Percentiles rank a stretch among this genome's conserved stretches.
phyloP scores from a whole-genome alignment of 2,329 filamentous ascomycete genomes.

The Sporothrix humicola region DNA sequence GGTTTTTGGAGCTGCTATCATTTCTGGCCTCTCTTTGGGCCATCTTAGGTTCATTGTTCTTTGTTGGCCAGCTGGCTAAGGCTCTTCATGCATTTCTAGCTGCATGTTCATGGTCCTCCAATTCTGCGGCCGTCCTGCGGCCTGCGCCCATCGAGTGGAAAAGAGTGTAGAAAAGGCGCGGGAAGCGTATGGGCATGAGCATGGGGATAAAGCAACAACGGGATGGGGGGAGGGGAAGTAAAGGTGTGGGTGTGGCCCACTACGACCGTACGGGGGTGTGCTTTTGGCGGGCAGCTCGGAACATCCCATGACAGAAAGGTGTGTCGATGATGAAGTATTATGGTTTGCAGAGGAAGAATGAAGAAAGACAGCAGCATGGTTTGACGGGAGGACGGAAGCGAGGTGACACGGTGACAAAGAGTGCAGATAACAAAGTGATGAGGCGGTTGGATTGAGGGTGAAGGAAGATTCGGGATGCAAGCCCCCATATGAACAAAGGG shows the following conservation, averaged over 20 bases:
- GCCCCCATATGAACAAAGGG: not conserved
- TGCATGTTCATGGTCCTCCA: conserved; percentile 9
- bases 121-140: not conserved
- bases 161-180: conserved; percentile 1
- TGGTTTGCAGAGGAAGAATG: no score
- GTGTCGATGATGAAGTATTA: not conserved
- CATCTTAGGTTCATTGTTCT: not conserved
- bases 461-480: not conserved
- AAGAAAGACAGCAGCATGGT: not conserved
- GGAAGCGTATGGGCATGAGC: not conserved
- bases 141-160: not conserved
- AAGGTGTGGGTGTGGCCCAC: not conserved
- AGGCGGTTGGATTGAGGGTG: not conserved
- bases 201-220: not conserved
- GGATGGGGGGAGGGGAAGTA: not conserved
- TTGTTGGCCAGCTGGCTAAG: conserved; percentile 4
- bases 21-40: conserved; percentile 10
- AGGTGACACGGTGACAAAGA: not conserved
- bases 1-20: not conserved
- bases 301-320: conserved; percentile 3
- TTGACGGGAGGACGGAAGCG: conserved; percentile 14
- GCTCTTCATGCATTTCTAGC: conserved; percentile 25
- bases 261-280: not conserved
- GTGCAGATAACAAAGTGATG: not conserved
- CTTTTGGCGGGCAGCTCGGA: conserved; percentile 1